A percentile compares a stretch with the other conserved stretches of the same genome.
phyloP scores from a whole-genome alignment of 1,139 yeast genomes.

The Candida tetrigidarum region DNA sequence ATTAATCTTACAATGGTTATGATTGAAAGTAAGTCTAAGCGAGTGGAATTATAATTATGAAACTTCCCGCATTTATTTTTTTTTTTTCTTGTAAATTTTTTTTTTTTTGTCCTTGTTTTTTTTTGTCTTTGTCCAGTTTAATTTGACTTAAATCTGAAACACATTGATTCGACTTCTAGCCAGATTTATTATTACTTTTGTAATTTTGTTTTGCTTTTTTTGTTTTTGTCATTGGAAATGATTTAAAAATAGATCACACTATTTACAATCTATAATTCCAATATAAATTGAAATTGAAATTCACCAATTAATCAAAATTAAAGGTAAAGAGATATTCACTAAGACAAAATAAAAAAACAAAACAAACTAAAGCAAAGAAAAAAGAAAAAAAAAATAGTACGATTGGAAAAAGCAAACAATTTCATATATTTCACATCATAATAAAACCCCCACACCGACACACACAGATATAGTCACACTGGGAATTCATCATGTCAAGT shows the following conservation, averaged over 20 bases:
- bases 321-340: too few species aligned
- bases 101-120: not conserved
- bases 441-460: not conserved
- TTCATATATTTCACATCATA: not conserved
- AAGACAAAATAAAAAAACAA: too few species aligned
- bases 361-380: too few species aligned
- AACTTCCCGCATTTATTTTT: too few species aligned
- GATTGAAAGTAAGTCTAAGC: not conserved
- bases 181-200: too few species aligned
- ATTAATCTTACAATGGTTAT: too few species aligned
- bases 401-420: not conserved
- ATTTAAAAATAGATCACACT: constrained; percentile 3
- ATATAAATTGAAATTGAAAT: too few species aligned
- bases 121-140: not conserved
- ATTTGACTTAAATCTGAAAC: not conserved
- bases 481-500: constrained; percentile 11
- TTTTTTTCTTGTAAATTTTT: too few species aligned
- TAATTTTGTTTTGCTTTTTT: not conserved
- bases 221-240: too few species aligned
- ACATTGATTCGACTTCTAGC: too few species aligned
- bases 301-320: not conserved
- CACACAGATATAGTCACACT: not conserved
- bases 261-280: too few species aligned
- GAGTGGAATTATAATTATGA: too few species aligned
- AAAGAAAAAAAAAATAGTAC: not conserved